These are phyloP conservation scores for Huntiella abstrusa DNA, from an alignment of 2,329 filamentous ascomycete genomes.

Conservation along the genomic window DNA sequence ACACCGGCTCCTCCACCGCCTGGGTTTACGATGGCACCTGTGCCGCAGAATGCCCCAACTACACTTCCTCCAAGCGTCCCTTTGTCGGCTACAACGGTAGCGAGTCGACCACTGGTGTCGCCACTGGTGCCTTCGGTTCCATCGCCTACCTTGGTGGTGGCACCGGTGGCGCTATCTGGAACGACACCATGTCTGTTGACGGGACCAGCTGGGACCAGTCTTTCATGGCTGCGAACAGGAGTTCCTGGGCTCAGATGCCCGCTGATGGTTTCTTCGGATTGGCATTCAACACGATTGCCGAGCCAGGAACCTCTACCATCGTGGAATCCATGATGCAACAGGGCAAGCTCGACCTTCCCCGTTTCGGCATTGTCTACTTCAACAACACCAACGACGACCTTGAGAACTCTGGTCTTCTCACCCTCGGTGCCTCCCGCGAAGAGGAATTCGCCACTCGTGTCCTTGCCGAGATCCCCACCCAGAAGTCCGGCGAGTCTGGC, in stretches of 20 bases:
- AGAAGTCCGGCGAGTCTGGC: conserved; percentile 2
- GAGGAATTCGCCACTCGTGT: conserved; percentile 16
- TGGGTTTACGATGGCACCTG: conserved; percentile 18
- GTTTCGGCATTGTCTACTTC: conserved; percentile 19
- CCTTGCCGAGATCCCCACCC: conserved; percentile 12
- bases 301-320: conserved; percentile 16
- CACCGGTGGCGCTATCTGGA: conserved; percentile 14
- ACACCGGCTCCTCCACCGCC: conserved; percentile 19
- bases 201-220: conserved; percentile 16
- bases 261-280: conserved; percentile 21
- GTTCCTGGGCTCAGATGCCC: conserved; percentile 16
- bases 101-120: conserved; percentile 16
- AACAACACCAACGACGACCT: conserved; percentile 11
- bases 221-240: conserved; percentile 17
- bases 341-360: conserved; percentile 16
- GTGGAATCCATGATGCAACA: conserved; percentile 18
- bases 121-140: conserved; percentile 13
- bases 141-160: conserved; percentile 19
- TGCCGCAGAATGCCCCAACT: conserved; percentile 15
- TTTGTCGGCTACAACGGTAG: conserved; percentile 14
- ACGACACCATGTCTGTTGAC: conserved; percentile 15
- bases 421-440: conserved; percentile 19
- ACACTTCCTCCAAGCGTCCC: conserved; percentile 12
- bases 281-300: conserved; percentile 18
- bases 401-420: conserved; percentile 13